Evolutionary conservation across 1,284 basidiomycete species (phyloP).

Genomic region (Moesziomyces sp.): DNA sequence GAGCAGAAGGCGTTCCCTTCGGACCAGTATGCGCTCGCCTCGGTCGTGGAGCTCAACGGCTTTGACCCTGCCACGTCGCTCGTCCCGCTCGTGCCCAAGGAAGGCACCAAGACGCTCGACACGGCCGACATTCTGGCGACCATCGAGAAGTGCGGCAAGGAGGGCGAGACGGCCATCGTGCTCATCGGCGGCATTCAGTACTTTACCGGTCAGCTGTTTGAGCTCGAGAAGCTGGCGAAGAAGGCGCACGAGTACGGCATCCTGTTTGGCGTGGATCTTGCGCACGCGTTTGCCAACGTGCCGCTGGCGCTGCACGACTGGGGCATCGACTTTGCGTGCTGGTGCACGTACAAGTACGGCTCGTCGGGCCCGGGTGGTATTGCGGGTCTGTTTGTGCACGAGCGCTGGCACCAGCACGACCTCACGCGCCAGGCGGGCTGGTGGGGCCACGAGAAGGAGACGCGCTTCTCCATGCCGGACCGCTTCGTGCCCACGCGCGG

Average conservation of each 20-base stretch:
- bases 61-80: conserved; percentile 80
- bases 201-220: conserved; percentile 96
- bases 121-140: conserved; percentile 86
- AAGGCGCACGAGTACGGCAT: conserved; percentile 82
- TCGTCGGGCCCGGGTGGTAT: conserved; percentile 96
- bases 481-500: conserved; percentile 84
- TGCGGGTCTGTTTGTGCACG: conserved; percentile 89
- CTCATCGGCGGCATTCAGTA: conserved; percentile 75
- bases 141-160: conserved; percentile 71
- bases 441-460: conserved; percentile 92
- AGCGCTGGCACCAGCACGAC: conserved; percentile 72
- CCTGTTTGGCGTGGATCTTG: conserved; percentile 93
- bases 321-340: conserved; percentile 87
- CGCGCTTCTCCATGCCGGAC: conserved; percentile 90
- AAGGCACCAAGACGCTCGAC: conserved; percentile 86
- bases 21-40: conserved; percentile 95
- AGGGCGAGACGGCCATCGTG: conserved; percentile 60
- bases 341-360: conserved; percentile 76
- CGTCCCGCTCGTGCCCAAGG: conserved; percentile 80
- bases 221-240: conserved; percentile 82
- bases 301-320: conserved; percentile 89
- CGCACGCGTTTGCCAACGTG: conserved; percentile 94
- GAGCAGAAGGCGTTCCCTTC: conserved; percentile 95
- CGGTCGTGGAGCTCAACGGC: conserved; percentile 84
- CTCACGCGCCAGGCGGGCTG: conserved; percentile 84